Percentiles rank a stretch among this genome's conserved stretches.
Conservation (phyloP, 73 alveolate species). For the Paraurostyla sp. region DNA sequence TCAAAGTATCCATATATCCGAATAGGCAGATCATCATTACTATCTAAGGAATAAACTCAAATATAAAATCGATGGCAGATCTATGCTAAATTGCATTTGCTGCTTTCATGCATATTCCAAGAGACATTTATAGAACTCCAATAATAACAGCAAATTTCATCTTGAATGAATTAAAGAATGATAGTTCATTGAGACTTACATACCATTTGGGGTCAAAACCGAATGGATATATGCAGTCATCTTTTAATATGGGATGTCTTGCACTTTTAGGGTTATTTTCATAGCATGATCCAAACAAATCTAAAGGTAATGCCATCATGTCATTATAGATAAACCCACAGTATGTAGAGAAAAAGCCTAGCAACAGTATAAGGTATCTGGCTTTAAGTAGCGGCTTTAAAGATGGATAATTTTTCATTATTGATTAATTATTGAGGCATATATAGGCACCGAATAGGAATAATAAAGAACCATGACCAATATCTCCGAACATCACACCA, state of each 20-base stretch:
- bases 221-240: constrained; percentile 90
- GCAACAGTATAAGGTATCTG: constrained; percentile 73
- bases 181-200: constrained; percentile 90
- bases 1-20: constrained; percentile 95
- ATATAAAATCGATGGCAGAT: constrained; percentile 84
- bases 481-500: constrained; percentile 99
- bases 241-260: not conserved
- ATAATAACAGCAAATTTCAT: constrained; percentile 97
- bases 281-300: constrained; percentile 93
- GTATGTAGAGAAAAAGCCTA: constrained; percentile 87
- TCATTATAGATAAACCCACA: constrained; percentile 88
- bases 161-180: constrained; percentile 94
- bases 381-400: constrained; percentile 65
- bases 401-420: constrained; percentile 68
- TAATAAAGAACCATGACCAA: constrained; percentile 97
- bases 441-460: constrained; percentile 86
- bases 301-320: constrained; percentile 82
- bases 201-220: constrained; percentile 99
- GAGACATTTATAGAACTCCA: constrained; percentile 96
- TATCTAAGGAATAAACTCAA: constrained; percentile 95
- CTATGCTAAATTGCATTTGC: constrained; percentile 87
- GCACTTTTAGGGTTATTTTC: constrained; percentile 62
- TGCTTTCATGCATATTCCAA: constrained; percentile 95
- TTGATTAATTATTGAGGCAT: constrained; percentile 76
- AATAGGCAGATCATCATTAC: constrained; percentile 90